A percentile compares a stretch with the other conserved stretches of the same genome.
phyloP scores from a whole-genome alignment of 345 rosid genomes.

The Syzygium oleosum region DNA sequence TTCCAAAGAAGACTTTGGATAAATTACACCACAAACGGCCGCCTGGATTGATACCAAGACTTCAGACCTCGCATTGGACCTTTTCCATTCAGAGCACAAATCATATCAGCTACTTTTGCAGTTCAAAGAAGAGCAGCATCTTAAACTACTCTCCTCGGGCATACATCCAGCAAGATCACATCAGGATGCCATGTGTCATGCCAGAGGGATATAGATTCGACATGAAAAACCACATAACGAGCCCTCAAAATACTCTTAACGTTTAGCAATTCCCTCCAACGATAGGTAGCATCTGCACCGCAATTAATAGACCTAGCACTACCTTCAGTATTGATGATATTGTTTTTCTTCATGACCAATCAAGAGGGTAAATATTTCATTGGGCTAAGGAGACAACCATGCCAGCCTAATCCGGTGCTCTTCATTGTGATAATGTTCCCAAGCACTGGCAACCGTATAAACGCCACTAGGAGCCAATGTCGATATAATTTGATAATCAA shows the following conservation, averaged over 20 bases:
- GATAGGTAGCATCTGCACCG: neutral
- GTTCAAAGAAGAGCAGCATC: neutral
- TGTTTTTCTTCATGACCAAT: neutral
- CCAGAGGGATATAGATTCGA: neutral
- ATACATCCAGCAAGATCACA: neutral
- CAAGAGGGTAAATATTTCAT: neutral
- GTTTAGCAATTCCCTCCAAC: neutral
- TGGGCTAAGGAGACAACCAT: neutral
- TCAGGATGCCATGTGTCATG: neutral
- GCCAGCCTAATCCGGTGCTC: fast-evolving
- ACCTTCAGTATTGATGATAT: too few species aligned
- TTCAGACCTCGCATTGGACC: neutral
- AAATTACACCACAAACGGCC: neutral
- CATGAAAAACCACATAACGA: neutral
- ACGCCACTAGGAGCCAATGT: too few species aligned
- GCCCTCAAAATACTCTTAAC: neutral
- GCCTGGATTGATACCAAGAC: neutral
- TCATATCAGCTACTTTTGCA: neutral
- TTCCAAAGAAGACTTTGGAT: neutral
- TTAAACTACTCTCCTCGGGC: neutral
- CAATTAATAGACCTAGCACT: too few species aligned
- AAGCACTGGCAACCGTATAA: too few species aligned
- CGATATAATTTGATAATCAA: too few species aligned
- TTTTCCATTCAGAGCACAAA: neutral
- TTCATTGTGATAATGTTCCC: neutral